Percentiles rank a stretch among this genome's conserved stretches.
Conservation (phyloP, 1,284 basidiomycete species). For the Sporisorium sorghi region DNA sequence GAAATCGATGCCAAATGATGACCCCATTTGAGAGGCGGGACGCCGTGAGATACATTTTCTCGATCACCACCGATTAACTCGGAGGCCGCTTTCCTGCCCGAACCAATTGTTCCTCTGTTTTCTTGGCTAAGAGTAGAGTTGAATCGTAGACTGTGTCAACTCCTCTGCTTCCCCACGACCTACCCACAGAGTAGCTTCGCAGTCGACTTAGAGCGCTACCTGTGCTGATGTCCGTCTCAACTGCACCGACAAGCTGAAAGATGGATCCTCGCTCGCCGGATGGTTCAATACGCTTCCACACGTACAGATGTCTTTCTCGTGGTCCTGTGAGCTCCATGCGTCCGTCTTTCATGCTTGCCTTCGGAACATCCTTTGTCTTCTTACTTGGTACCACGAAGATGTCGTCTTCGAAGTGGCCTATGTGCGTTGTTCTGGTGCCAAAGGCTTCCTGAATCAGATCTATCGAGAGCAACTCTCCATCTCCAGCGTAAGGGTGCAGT, state of each 20-base stretch:
- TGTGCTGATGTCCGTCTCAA: no score
- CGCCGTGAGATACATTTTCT: no score
- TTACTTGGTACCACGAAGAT: neutral
- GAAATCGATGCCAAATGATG: no score
- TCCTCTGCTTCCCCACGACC: no score
- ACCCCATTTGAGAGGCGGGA: no score
- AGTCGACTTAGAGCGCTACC: neutral
- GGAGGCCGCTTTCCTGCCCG: no score
- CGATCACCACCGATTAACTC: no score
- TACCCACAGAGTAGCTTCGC: no score
- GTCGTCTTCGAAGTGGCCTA: neutral
- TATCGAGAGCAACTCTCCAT: neutral
- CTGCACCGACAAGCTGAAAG: conserved; percentile 9
- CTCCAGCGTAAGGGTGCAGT: conserved; percentile 1
- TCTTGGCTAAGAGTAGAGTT: no score
- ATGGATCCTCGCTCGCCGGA: neutral
- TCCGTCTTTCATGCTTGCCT: neutral
- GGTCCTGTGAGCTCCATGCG: neutral
- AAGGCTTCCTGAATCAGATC: neutral
- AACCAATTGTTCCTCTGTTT: no score
- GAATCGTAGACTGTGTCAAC: no score
- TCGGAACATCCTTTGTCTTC: neutral
- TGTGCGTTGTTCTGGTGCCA: neutral
- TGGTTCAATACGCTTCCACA: neutral
- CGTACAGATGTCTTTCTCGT: neutral